These are phyloP conservation scores for Xylaria digitata DNA, from an alignment of 2,329 filamentous ascomycete genomes.

Conservation along the genomic window DNA sequence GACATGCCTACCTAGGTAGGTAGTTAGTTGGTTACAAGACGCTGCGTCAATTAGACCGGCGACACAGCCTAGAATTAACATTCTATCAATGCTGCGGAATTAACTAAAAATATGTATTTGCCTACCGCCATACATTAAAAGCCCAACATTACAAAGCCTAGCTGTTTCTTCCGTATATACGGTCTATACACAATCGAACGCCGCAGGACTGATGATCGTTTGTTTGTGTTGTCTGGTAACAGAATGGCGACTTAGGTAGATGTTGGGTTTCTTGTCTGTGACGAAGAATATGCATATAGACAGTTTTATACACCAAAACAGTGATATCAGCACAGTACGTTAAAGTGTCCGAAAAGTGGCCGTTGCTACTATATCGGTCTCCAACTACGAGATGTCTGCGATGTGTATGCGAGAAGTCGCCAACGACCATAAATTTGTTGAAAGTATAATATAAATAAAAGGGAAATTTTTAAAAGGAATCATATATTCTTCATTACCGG, in stretches of 20 bases:
- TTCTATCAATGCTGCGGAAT: not conserved
- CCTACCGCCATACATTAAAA: not conserved
- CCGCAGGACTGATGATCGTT: not conserved
- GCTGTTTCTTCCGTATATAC: too few species aligned
- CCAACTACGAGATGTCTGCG: constrained; percentile 24
- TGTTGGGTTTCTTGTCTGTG: not conserved
- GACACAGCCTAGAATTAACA: not conserved
- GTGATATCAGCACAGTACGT: constrained; percentile 11
- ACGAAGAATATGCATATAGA: constrained; percentile 24
- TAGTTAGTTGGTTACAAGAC: not conserved
- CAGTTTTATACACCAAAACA: not conserved
- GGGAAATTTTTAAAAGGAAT: not conserved
- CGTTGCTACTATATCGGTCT: constrained; percentile 9
- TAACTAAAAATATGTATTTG: not conserved
- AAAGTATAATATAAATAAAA: not conserved
- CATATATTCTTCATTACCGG: too few species aligned
- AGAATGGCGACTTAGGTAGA: too few species aligned
- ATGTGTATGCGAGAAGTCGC: constrained; percentile 32
- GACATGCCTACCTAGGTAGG: not conserved
- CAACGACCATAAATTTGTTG: not conserved
- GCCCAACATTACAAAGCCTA: too few species aligned
- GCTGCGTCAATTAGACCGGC: not conserved
- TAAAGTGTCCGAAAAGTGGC: constrained; percentile 32
- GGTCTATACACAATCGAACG: too few species aligned
- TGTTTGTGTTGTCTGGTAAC: not conserved